Conservation (phyloP, 208 protist species). For the Kentomonas sorsogonicus region DNA sequence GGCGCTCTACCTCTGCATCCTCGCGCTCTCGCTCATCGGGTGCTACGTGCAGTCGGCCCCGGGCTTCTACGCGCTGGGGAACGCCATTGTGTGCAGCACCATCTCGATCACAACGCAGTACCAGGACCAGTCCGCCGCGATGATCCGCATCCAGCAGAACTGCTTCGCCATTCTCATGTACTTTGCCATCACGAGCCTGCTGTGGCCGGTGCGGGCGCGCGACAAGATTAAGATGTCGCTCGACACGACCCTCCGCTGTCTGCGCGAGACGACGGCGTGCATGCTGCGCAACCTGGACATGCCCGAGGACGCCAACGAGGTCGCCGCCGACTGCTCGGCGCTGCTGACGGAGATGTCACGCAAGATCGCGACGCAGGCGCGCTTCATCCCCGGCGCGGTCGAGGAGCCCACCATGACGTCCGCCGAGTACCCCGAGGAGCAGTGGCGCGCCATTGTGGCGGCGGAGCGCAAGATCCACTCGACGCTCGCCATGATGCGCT, state of each 20-base stretch:
- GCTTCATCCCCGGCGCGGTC: slow-evolving; percentile 69
- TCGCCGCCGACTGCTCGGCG: slow-evolving; percentile 50
- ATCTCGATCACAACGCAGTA: slow-evolving; percentile 89
- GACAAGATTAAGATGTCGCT: slow-evolving; percentile 80
- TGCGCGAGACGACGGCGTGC: slow-evolving; percentile 65
- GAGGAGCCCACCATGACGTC: slow-evolving; percentile 82
- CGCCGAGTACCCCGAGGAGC: slow-evolving; percentile 65
- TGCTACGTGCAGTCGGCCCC: slow-evolving; percentile 80
- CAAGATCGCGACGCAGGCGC: slow-evolving; percentile 50
- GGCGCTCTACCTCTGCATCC: slow-evolving; percentile 74
- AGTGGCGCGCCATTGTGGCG: slow-evolving; percentile 66
- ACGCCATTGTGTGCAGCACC: slow-evolving; percentile 81
- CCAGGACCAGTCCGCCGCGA: slow-evolving; percentile 61
- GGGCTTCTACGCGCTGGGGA: slow-evolving; percentile 79
- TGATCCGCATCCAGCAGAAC: slow-evolving; percentile 89
- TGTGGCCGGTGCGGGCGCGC: slow-evolving; percentile 83
- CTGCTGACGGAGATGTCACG: slow-evolving; percentile 71
- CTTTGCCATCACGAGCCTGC: slow-evolving; percentile 66
- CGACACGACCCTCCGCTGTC: slow-evolving; percentile 73
- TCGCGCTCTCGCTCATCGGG: slow-evolving; percentile 72
- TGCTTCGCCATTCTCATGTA: slow-evolving; percentile 89
- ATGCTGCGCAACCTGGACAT: slow-evolving; percentile 86
- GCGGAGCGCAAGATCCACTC: slow-evolving; percentile 64
- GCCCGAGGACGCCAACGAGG: slow-evolving; percentile 68
- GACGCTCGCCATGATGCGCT: slow-evolving; percentile 82